Conservation (phyloP, 176 grass and related monocot genomes). For the Bolboschoenus planiculmis region DNA sequence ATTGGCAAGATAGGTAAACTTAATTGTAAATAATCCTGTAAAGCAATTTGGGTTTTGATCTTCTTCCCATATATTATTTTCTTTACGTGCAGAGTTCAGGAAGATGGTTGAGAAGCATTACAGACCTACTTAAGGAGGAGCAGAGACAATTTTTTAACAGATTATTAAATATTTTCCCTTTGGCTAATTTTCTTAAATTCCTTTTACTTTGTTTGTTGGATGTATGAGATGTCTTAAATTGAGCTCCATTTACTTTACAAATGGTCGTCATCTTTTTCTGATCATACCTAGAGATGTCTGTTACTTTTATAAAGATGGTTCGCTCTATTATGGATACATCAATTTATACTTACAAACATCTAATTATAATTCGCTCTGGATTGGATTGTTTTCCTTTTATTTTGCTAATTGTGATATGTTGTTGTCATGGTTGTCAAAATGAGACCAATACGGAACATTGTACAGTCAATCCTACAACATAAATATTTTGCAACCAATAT, state of each 20-base stretch:
- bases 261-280: too few relatives aligned
- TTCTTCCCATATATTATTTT: neutral
- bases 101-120: constrained; percentile 90
- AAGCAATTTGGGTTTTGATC: neutral
- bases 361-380: too few relatives aligned
- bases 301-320: too few relatives aligned
- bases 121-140: constrained; percentile 38
- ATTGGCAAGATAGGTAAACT: neutral
- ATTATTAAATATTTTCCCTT: neutral
- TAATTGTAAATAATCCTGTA: neutral
- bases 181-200: neutral
- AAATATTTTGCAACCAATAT: too few relatives aligned
- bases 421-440: too few relatives aligned
- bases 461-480: too few relatives aligned
- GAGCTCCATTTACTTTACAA: constrained; percentile 10
- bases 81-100: constrained; percentile 57
- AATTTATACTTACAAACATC: too few relatives aligned
- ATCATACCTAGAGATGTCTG: too few relatives aligned
- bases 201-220: neutral
- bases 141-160: neutral
- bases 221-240: neutral
- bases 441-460: too few relatives aligned
- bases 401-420: too few relatives aligned
- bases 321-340: too few relatives aligned
- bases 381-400: too few relatives aligned